phyloP scores from a whole-genome alignment of 1,284 basidiomycete species.

The Hemileia vastatrix region DNA sequence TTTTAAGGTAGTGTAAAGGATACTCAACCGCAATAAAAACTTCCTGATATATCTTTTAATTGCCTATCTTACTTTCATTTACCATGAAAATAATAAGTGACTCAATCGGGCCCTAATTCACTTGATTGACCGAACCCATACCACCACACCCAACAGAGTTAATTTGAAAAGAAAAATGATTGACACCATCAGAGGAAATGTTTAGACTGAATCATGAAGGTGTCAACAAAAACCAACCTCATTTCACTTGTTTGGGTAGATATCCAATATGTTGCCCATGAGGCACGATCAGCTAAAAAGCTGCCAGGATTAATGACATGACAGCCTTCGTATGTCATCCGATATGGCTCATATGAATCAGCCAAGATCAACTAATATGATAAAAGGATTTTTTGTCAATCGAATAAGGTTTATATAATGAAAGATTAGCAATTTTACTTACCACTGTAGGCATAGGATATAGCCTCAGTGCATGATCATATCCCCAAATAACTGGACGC shows the following conservation, averaged over 20 bases:
- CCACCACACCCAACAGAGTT: too few relatives aligned
- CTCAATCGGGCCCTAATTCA: too few relatives aligned
- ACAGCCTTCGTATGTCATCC: constrained; percentile 93
- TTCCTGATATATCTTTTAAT: too few relatives aligned
- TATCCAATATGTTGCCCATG: constrained; percentile 19
- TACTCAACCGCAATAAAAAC: too few relatives aligned
- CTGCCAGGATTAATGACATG: constrained; percentile 95
- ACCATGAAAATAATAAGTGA: too few relatives aligned
- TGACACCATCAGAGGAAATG: too few relatives aligned
- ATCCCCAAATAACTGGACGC: constrained; percentile 80
- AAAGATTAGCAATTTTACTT: constrained; percentile 43
- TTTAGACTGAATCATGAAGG: too few relatives aligned
- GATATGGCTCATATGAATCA: constrained; percentile 91
- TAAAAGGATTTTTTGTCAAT: constrained; percentile 9
- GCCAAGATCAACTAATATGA: constrained; percentile 70
- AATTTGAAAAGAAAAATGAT: too few relatives aligned
- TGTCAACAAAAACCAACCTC: constrained; percentile 6
- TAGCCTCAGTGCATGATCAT: constrained; percentile 79
- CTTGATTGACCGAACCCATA: too few relatives aligned
- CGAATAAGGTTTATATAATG: not conserved
- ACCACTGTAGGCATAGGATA: constrained; percentile 92
- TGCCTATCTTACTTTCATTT: too few relatives aligned
- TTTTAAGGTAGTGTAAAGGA: too few relatives aligned
- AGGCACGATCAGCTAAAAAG: constrained; percentile 10
- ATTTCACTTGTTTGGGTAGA: constrained; percentile 17